Base-by-base conservation (phyloP, 352 stramenopile species). In the Phytopythium kandeliae region DNA sequence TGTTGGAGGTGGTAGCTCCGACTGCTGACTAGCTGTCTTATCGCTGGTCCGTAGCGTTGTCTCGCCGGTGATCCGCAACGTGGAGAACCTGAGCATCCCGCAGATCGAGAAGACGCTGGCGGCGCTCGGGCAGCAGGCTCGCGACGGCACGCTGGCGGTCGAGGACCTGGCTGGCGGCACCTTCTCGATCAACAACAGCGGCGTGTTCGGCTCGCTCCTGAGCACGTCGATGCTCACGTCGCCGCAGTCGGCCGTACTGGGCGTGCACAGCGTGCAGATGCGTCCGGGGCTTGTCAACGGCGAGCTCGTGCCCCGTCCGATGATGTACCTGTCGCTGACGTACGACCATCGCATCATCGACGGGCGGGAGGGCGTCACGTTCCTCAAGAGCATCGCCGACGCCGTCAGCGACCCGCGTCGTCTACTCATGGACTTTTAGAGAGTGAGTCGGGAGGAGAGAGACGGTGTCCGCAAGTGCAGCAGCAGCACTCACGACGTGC, bases 311-410 rank as follows among this genome's bases (percentile, higher is more conserved):
- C 83, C 96, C 17, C 74, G 97, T 48, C 97, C 97, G n/a, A 99
- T 99, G 96, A 99, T 99, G 97, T 99, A 98, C 67, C 76, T 99
- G 41, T 97, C 97, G 42, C 82, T 99, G 42, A 99, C 96, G 38
- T 99, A 99, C 77, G 97, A 99, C 80, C 97, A 99, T 85, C 89
- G 97, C 61, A 87, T 99, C 62, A 99, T 99, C 63, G 97, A 99
- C 75, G 97, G 97, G 48, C 94, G 97, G 68, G 97, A 99, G 79
- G 96, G 92, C 55, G 97, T 99, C 50, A 99, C 96, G n/a, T 98
- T 99, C 81, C 84, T 99, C 55, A 98, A 98, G 78, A 97, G 74
- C 57, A 94, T 99, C 57, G 91, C 95, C n/a, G 91, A 98, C 41
- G 96, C 98, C 63, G 96, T 99, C 60, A 86, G 88, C 42, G 94